Percentiles rank a stretch among this genome's conserved stretches.
These are phyloP conservation scores for Globisporangium spiculum DNA, from an alignment of 352 stramenopile genomes.

Conservation along the genomic window DNA sequence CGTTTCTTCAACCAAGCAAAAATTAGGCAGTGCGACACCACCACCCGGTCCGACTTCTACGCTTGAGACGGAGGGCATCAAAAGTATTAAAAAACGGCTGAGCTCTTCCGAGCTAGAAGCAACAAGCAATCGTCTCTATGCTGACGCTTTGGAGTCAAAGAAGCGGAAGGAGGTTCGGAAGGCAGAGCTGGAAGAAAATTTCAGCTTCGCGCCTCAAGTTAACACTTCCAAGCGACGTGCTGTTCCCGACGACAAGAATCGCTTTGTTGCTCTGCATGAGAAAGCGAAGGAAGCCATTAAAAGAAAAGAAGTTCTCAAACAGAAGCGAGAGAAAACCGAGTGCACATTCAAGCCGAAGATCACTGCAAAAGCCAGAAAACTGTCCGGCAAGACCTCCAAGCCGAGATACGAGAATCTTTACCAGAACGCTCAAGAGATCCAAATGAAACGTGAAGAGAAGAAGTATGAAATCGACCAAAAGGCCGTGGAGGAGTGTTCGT, in stretches of 20 bases:
- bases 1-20: constrained; percentile 1
- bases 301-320: constrained; percentile 55
- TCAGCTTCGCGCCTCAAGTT: constrained; percentile 58
- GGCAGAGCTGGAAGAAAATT: constrained; percentile 49
- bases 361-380: constrained; percentile 54
- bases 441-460: constrained; percentile 70
- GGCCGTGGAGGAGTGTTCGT: constrained; percentile 62
- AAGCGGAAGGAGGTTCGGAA: constrained; percentile 51
- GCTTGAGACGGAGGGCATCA: constrained; percentile 11
- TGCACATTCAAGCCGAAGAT: constrained; percentile 73
- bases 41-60: constrained; percentile 16
- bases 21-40: not conserved
- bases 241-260: constrained; percentile 29
- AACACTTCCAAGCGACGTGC: constrained; percentile 48
- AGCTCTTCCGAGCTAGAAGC: constrained; percentile 50
- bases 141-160: constrained; percentile 57
- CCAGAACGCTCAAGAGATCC: constrained; percentile 57
- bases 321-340: constrained; percentile 44
- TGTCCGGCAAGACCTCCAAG: constrained; percentile 29
- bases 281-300: constrained; percentile 49
- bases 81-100: constrained; percentile 50
- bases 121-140: constrained; percentile 58
- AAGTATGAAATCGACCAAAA: constrained; percentile 52
- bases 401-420: constrained; percentile 79
- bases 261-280: constrained; percentile 50